Evolutionary conservation across 2,329 filamentous ascomycete species (phyloP), one percentile per base, ranked within the genome.

Genomic region (Trichoderma endophyticum): DNA sequence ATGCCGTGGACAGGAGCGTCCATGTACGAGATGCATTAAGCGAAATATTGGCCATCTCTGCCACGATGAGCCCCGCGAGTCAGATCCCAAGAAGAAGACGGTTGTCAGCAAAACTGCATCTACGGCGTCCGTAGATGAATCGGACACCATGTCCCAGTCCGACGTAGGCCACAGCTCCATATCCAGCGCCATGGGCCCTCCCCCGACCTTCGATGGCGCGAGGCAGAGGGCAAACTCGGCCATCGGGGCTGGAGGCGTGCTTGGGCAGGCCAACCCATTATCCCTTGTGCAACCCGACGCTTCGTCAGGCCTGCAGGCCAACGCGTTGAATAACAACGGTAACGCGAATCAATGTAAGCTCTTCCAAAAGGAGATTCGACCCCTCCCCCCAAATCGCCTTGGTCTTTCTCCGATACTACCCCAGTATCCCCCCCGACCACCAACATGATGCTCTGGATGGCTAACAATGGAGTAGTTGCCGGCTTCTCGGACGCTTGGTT

Each of bases 31-130:
- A 84, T 99, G 96, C 86, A 93, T 98, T 84, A 99, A 98, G 85
- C 92, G 96, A 80, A 97, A 97, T 84, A 99, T 99, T 82, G 96
- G 95, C 78, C 96, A 99, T 83, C 88, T 99, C 76, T 99, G 96
- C 83, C 96, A 98, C 85, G 96, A 99, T 83, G 96, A 98, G 83
- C 95, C 95, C 76, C 91, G 95, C 82, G 95, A 99, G 79, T 86
- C 90, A 76, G 89, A 91, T 74, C 82, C 91, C 73, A 97, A 96
- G 83, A 95, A 95, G 83, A 97, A 95, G 84, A 88, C 85, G 80
- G 76, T n/a, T 18, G n/a, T 39, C 36, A 62, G 76, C 72, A 80
- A 79, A 73, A 74, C 66, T 73, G 83, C 86, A 73, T 85, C 88
- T 67, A 83, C 84, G 57, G 86, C 86, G 71, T 83, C 84, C 61